Evolutionary conservation across 371 early-diverging fungal genomes (phyloP), one percentile per base, ranked within the genome.

Genomic region (Mucor irregularis): DNA sequence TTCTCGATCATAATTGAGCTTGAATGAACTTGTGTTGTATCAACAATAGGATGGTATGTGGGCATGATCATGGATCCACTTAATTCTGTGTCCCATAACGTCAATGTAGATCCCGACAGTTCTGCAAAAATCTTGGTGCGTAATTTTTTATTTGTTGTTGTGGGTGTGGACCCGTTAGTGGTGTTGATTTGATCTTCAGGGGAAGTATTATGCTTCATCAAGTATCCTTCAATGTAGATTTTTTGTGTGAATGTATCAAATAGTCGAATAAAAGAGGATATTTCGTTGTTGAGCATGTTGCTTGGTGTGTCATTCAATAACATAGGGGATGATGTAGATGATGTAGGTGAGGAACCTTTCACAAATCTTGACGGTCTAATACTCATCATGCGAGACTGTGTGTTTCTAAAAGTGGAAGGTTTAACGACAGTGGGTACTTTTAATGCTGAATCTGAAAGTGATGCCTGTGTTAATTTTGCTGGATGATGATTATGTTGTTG

Each of bases 51-150:
- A 58, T 84, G 73, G 58, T 81, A 88, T 34, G 79, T 82, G 37
- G 89, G 88, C 64, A 81, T 83, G 49, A 86, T 69, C 11, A 62
- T 70, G 0, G 68, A 52, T 31, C 66, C 51, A 34, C 66, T 64
- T 13, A 64, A 40, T 45, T 67, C 68, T 6, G 78, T 72, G 44
- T 79, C 77, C 88, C 88, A 90, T 21, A 90, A 74, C 19, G 80
- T 73, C 14, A 90, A 60, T 7, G 76, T 71, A 4, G 89, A 74
- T 1, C 91, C 91, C 44, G 73, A 74, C 29, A 88, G 52, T 71
- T 90, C 90, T 2, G 81, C 86, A 69, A 87, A 90, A 72, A 82
- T 86, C 37, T 79, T 75, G 37, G 80, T 82, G 72, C 88, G 83
- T 26, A 74, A 59, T 43, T 76, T 75, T 56, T 69, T 64, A 60